Evolutionary conservation across 164 flowering plant genomes (phyloP).

Genomic region (Umbilicus rupestris): DNA sequence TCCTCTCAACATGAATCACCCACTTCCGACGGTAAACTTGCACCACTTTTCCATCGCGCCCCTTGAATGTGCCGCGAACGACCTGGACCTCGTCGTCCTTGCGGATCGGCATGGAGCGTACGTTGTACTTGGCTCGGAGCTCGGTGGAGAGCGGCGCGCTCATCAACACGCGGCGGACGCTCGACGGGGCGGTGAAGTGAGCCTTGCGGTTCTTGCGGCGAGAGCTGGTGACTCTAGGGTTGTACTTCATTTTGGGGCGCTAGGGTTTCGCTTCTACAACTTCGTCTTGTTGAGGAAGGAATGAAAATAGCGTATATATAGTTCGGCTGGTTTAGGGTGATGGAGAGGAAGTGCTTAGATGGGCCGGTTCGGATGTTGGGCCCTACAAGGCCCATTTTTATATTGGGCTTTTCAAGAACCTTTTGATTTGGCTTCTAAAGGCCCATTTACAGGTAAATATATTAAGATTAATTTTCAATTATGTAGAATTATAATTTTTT

Average conservation of each 20-base stretch:
- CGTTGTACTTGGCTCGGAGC: slow-evolving; percentile 61
- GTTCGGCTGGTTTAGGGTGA: neutral
- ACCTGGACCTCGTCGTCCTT: slow-evolving; percentile 85
- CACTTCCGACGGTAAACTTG: slow-evolving; percentile 64
- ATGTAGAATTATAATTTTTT: too few species aligned
- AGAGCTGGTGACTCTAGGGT: slow-evolving; percentile 49
- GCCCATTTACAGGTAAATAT: too few species aligned
- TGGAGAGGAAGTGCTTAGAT: neutral
- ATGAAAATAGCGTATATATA: neutral
- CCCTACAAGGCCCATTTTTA: too few species aligned
- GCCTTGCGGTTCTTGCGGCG: slow-evolving; percentile 68
- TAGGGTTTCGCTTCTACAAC: neutral
- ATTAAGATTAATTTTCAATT: too few species aligned
- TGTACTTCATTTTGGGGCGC: slow-evolving; percentile 47
- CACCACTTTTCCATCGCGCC: slow-evolving; percentile 71
- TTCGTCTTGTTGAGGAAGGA: neutral
- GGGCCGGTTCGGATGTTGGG: neutral
- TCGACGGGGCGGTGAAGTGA: slow-evolving; percentile 72
- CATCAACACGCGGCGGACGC: slow-evolving; percentile 58
- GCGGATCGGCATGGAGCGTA: slow-evolving; percentile 65
- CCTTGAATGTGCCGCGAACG: slow-evolving; percentile 69
- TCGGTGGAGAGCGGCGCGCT: slow-evolving; percentile 55
- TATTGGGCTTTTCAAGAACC: too few species aligned
- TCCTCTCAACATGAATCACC: slow-evolving; percentile 77
- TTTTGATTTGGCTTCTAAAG: too few species aligned